Evolutionary conservation across 2,329 filamentous ascomycete species (phyloP).

Genomic region (Periconia digitata): DNA sequence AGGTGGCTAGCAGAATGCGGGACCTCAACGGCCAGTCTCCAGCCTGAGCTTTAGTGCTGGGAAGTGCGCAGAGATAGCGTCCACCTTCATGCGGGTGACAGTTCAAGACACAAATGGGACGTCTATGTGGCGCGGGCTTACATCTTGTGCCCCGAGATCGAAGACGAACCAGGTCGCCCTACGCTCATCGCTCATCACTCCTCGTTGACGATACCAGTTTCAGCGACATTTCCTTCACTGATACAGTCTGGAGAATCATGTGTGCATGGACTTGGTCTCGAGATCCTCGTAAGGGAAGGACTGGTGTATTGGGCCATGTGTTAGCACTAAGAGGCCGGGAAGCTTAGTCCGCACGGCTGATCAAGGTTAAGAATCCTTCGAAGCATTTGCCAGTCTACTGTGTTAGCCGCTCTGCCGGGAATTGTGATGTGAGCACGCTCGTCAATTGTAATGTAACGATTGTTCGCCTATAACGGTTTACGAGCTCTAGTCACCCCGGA

Average conservation of each 20-base stretch:
- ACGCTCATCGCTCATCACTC: not conserved
- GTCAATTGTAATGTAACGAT: slow-evolving; percentile 33
- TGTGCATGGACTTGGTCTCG: slow-evolving; percentile 22
- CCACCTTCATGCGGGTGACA: not conserved
- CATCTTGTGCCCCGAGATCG: not conserved
- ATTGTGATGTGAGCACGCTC: slow-evolving; percentile 34
- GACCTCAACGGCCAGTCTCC: slow-evolving; percentile 1
- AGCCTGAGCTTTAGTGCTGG: slow-evolving; percentile 7
- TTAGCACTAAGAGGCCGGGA: slow-evolving; percentile 40
- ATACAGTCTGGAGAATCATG: slow-evolving; percentile 16
- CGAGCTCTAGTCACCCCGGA: slow-evolving; percentile 34
- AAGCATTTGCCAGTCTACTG: slow-evolving; percentile 40
- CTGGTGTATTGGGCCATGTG: slow-evolving; percentile 25
- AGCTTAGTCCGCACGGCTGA: slow-evolving; percentile 34
- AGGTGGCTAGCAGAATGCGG: slow-evolving; percentile 3
- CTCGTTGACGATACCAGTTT: not conserved
- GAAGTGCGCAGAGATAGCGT: not conserved
- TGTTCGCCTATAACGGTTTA: slow-evolving; percentile 36
- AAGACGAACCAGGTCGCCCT: not conserved
- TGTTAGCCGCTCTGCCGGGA: slow-evolving; percentile 36
- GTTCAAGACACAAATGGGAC: not conserved
- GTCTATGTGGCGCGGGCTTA: slow-evolving; percentile 2
- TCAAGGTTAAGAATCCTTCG: slow-evolving; percentile 39
- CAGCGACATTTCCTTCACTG: slow-evolving; percentile 15
- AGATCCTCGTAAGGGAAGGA: slow-evolving; percentile 26